Conservation (phyloP, 805 yeast species). For the Naumovozyma castellii region DNA sequence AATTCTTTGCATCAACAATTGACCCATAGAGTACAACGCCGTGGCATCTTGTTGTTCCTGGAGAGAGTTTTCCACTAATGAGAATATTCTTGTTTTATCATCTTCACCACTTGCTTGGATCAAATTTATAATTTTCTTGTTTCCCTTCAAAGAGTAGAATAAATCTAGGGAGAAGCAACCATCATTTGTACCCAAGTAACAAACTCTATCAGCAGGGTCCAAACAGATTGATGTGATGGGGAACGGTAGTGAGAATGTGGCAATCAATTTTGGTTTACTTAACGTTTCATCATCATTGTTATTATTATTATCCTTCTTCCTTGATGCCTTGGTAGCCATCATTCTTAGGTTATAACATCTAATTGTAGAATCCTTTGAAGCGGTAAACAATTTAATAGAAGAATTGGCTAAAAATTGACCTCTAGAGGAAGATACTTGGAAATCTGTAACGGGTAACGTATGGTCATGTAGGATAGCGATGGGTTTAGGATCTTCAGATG, state of each 20-base stretch:
- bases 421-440: conserved; percentile 38
- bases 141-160: conserved; percentile 27
- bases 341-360: conserved; percentile 53
- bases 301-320: conserved; percentile 22
- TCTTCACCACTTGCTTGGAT: conserved; percentile 39
- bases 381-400: conserved; percentile 58
- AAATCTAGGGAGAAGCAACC: conserved; percentile 36
- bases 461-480: conserved; percentile 52
- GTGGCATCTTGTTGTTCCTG: conserved; percentile 20
- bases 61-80: conserved; percentile 37
- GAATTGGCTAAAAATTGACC: conserved; percentile 26
- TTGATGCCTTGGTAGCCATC: conserved; percentile 8
- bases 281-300: background rate
- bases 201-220: conserved; percentile 72
- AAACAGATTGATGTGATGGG: conserved; percentile 49
- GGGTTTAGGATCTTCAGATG: conserved; percentile 42
- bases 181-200: conserved; percentile 58
- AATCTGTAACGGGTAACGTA: conserved; percentile 35
- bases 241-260: conserved; percentile 62
- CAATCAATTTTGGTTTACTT: conserved; percentile 33
- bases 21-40: conserved; percentile 20
- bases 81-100: conserved; percentile 25
- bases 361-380: conserved; percentile 65
- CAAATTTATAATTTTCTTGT: conserved; percentile 38
- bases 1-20: conserved; percentile 19